Evolutionary conservation across 345 rosid genomes (phyloP).

Genomic region (Brassica nigra): DNA sequence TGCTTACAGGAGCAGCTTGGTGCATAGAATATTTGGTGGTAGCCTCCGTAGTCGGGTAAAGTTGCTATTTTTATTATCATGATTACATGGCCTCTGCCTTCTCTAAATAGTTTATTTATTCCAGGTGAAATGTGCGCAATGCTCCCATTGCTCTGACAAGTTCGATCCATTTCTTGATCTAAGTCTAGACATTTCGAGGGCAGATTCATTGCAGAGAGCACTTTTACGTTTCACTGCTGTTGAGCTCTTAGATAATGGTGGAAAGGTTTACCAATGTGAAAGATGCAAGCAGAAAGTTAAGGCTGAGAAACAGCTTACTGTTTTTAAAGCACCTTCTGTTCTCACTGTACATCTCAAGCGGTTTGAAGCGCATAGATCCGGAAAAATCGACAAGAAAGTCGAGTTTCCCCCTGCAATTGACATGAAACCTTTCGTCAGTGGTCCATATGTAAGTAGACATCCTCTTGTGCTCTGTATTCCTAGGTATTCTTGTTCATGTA

Average conservation of each 20-base stretch:
- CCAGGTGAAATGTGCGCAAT: slow-evolving; percentile 84
- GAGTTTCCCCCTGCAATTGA: slow-evolving; percentile 64
- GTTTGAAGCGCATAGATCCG: slow-evolving; percentile 71
- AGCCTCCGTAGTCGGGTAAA: slow-evolving; percentile 87
- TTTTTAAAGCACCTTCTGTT: slow-evolving; percentile 86
- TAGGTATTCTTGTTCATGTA: not conserved
- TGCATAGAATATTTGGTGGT: slow-evolving; percentile 95
- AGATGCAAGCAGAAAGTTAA: slow-evolving; percentile 83
- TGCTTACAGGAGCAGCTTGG: slow-evolving; percentile 93
- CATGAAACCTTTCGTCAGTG: slow-evolving; percentile 82
- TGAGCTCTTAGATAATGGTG: slow-evolving; percentile 86
- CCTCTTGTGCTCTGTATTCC: not conserved
- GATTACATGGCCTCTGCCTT: not conserved
- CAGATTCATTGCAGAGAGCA: slow-evolving; percentile 73
- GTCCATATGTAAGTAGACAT: slow-evolving; percentile 67
- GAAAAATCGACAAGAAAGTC: slow-evolving; percentile 78
- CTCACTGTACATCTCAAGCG: slow-evolving; percentile 87
- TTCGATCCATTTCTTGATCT: slow-evolving; percentile 89
- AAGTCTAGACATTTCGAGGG: slow-evolving; percentile 84
- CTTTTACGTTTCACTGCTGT: slow-evolving; percentile 73
- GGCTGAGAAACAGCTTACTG: slow-evolving; percentile 81
- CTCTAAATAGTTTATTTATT: not conserved
- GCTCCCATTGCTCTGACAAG: slow-evolving; percentile 77
- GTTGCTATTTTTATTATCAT: not conserved
- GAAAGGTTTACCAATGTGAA: slow-evolving; percentile 86